Conservation (phyloP, 129 eudicot genomes). For the Glebionis coronaria region DNA sequence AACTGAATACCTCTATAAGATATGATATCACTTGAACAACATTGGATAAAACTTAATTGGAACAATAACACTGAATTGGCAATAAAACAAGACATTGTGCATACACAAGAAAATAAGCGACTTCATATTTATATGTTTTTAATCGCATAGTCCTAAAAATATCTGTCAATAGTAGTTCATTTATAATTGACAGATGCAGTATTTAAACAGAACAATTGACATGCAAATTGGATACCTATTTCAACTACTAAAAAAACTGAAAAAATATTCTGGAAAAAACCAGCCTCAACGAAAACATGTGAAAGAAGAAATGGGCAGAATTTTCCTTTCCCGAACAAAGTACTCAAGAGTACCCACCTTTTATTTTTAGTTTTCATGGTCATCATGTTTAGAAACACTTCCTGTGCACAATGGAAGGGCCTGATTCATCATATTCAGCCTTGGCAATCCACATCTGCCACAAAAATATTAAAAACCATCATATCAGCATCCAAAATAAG, state of each 20-base stretch:
- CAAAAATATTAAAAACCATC: conserved; percentile 10
- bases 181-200: conserved; percentile 17
- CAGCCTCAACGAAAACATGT: conserved; percentile 4
- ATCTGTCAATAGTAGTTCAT: conserved; percentile 6
- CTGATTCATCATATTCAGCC: conserved; percentile 50
- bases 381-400: conserved; percentile 49
- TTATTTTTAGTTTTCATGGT: conserved; percentile 17
- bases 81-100: not conserved
- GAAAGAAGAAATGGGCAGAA: conserved; percentile 23
- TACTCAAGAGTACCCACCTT: conserved; percentile 5
- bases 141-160: conserved; percentile 9
- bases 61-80: not conserved
- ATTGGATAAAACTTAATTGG: not conserved
- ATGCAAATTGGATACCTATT: conserved; percentile 21
- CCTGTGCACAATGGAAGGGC: conserved; percentile 63
- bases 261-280: not conserved
- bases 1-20: not conserved
- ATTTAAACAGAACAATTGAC: conserved; percentile 19
- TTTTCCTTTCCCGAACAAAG: conserved; percentile 9
- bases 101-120: not conserved
- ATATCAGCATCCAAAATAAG: not conserved
- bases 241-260: conserved; percentile 24
- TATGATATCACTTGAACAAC: not conserved
- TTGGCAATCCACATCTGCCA: conserved; percentile 70
- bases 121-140: not conserved